Percentiles rank a stretch among this genome's conserved stretches.
These are phyloP conservation scores for Hypomyces rosellus DNA, from an alignment of 2,329 filamentous ascomycete species.

Conservation along the genomic window DNA sequence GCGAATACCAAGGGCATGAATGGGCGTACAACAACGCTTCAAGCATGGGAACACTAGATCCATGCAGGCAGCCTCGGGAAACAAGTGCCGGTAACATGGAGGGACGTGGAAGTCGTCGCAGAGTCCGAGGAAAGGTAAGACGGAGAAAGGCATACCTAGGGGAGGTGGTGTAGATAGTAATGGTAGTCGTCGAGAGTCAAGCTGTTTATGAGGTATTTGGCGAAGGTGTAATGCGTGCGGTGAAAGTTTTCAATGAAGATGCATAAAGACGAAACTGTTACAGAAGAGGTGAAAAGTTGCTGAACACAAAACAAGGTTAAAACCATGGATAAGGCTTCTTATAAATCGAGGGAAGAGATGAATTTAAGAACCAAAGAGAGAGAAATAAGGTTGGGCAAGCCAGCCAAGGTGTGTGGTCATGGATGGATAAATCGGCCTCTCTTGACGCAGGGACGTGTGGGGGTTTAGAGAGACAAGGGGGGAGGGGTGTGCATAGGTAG, in stretches of 20 bases:
- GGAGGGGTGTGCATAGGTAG: neutral
- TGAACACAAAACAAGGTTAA: constrained; percentile 11
- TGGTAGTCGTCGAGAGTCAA: no score
- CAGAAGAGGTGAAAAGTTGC: neutral
- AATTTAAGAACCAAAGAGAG: constrained; percentile 7
- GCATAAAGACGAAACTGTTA: no score
- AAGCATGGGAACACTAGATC: constrained; percentile 23
- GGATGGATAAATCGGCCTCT: constrained; percentile 14
- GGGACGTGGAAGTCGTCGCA: constrained; percentile 13
- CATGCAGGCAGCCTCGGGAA: constrained; percentile 26
- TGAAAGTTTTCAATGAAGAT: no score
- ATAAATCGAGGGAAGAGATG: constrained; percentile 3
- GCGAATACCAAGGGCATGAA: neutral
- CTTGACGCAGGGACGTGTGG: constrained; percentile 13
- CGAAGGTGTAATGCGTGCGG: neutral
- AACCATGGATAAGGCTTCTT: constrained; percentile 4
- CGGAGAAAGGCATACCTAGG: constrained; percentile 21
- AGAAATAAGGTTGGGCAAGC: constrained; percentile 14
- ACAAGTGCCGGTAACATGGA: constrained; percentile 22
- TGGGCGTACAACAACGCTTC: constrained; percentile 8
- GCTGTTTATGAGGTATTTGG: neutral
- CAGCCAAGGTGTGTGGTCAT: constrained; percentile 11
- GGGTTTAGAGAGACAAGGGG: neutral
- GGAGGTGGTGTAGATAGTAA: no score
- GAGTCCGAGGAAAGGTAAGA: constrained; percentile 18